Percentiles rank a stretch among this genome's conserved stretches.
Conservation (phyloP, 1,284 basidiomycete genomes). For the Mycosarcoma mackinlayi region DNA sequence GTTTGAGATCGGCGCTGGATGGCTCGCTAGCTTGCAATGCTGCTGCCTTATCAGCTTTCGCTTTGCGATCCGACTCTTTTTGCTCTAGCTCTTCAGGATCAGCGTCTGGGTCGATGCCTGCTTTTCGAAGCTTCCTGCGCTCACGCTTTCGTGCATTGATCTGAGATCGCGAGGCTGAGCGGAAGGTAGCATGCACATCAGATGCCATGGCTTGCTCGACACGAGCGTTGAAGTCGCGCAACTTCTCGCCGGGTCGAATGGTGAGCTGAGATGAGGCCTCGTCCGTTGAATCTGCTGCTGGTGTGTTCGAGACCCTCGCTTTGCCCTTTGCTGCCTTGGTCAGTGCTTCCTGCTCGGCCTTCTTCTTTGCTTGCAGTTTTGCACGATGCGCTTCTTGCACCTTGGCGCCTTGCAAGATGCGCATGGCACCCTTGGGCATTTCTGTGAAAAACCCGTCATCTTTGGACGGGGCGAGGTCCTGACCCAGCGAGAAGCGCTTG, state of each 20-base stretch:
- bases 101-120: constrained; percentile 45
- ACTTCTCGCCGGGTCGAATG: constrained; percentile 61
- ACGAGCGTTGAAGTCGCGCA: constrained; percentile 61
- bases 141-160: constrained; percentile 56
- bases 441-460: constrained; percentile 46
- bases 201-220: constrained; percentile 59
- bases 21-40: constrained; percentile 43
- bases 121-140: constrained; percentile 38
- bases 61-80: constrained; percentile 37
- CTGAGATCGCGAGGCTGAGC: constrained; percentile 40
- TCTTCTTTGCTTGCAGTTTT: constrained; percentile 32
- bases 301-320: constrained; percentile 17
- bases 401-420: constrained; percentile 55
- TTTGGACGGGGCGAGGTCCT: constrained; percentile 46
- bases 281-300: constrained; percentile 1
- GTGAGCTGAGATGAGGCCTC: constrained; percentile 32
- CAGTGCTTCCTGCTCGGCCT: constrained; percentile 24
- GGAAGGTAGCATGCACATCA: constrained; percentile 51
- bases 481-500: constrained; percentile 44
- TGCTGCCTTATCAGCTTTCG: constrained; percentile 51
- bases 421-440: constrained; percentile 59
- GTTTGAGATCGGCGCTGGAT: constrained; percentile 44
- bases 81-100: constrained; percentile 26
- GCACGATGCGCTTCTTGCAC: constrained; percentile 49
- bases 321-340: constrained; percentile 35